A percentile compares a stretch with the other conserved stretches of the same genome.
phyloP scores from a whole-genome alignment of 139 green algal species.

The Spirogloea muscicola region DNA sequence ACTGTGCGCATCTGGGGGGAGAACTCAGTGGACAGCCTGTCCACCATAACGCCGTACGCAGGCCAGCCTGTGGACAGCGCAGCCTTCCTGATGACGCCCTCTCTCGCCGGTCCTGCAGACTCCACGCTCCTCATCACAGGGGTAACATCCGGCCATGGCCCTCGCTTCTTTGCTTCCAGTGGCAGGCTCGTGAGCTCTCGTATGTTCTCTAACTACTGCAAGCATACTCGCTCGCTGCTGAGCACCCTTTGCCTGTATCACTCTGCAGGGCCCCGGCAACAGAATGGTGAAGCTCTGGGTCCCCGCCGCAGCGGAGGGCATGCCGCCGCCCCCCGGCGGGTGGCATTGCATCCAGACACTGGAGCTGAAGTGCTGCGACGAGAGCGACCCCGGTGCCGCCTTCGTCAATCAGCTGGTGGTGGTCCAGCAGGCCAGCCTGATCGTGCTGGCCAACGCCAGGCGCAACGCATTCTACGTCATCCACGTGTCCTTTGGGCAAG shows the following conservation, averaged over 20 bases:
- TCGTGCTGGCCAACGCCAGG: conserved; percentile 70
- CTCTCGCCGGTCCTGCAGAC: background rate
- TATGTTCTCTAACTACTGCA: too few species aligned
- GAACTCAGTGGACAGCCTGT: background rate
- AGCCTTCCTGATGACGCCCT: conserved; percentile 4
- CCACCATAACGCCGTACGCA: conserved; percentile 5
- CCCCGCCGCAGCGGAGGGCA: background rate
- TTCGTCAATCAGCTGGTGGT: conserved; percentile 40
- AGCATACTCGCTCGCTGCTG: too few species aligned
- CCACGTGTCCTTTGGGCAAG: conserved; percentile 37
- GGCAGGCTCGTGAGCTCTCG: too few species aligned
- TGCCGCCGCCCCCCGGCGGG: background rate
- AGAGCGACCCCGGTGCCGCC: conserved; percentile 1
- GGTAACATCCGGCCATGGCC: too few species aligned
- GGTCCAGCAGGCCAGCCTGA: conserved; percentile 6
- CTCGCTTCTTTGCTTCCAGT: too few species aligned
- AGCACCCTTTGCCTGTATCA: background rate
- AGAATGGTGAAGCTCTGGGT: conserved; percentile 43
- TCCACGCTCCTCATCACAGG: conserved; percentile 20
- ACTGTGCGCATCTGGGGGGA: conserved; percentile 6
- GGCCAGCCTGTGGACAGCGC: conserved; percentile 8
- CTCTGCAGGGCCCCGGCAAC: conserved; percentile 35
- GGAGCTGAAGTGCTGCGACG: conserved; percentile 9
- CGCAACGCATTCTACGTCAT: conserved; percentile 64
- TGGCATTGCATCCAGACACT: conserved; percentile 42